phyloP scores from a whole-genome alignment of 2,329 filamentous ascomycete genomes.

The Alternaria solani region DNA sequence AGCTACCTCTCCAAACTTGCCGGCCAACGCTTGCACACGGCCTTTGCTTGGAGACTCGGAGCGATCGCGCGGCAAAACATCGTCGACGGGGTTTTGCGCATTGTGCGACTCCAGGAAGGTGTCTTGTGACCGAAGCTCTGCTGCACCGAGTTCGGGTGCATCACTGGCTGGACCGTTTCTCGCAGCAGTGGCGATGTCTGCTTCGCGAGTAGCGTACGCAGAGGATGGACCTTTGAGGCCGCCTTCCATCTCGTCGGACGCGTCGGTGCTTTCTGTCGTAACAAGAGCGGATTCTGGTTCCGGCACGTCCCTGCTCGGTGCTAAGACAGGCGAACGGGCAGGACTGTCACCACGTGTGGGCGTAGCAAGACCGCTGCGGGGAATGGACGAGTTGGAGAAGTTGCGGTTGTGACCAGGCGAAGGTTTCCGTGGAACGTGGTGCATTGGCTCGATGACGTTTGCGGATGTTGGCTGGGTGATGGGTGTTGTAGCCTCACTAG shows the following conservation, averaged over 20 bases:
- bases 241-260: constrained; percentile 36
- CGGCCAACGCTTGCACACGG: constrained; percentile 61
- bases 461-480: constrained; percentile 48
- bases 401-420: constrained; percentile 53
- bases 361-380: constrained; percentile 64
- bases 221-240: constrained; percentile 34
- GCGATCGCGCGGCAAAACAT: constrained; percentile 43
- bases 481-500: constrained; percentile 48
- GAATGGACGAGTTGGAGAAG: constrained; percentile 49
- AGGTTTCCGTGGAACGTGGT: constrained; percentile 46
- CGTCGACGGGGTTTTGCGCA: constrained; percentile 37
- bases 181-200: constrained; percentile 47
- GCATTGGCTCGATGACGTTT: constrained; percentile 35
- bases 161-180: constrained; percentile 31
- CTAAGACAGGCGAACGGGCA: constrained; percentile 65
- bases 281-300: constrained; percentile 59
- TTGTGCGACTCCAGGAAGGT: constrained; percentile 48
- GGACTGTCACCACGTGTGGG: constrained; percentile 68
- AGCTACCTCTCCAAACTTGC: constrained; percentile 58
- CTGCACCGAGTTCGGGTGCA: constrained; percentile 35
- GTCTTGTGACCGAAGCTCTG: constrained; percentile 45
- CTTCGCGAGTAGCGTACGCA: constrained; percentile 47
- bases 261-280: constrained; percentile 49
- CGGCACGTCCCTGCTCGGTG: constrained; percentile 54
- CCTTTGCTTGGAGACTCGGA: constrained; percentile 59